phyloP scores from a whole-genome alignment of 208 protist genomes.

The Acanthamoeba triangularis region DNA sequence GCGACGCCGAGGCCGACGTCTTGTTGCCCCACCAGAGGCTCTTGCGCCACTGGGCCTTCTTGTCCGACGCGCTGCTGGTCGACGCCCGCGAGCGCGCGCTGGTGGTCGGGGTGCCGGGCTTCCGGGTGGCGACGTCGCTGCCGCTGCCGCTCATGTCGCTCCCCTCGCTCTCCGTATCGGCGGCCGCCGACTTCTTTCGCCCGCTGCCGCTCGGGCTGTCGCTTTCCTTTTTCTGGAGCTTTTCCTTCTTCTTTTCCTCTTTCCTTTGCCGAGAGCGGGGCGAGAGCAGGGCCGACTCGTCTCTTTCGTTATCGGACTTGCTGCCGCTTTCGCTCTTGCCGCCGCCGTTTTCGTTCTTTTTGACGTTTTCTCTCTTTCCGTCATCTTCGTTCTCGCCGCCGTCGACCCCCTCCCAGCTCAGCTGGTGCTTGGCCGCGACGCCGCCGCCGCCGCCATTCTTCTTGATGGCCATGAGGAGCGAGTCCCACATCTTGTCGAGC shows the following conservation, averaged over 20 bases:
- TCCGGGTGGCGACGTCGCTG: neutral
- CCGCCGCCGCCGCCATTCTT: neutral
- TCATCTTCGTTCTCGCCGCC: neutral
- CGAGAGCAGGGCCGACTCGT: neutral
- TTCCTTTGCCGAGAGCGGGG: neutral
- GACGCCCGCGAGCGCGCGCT: neutral
- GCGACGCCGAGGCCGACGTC: neutral
- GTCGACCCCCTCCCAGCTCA: neutral
- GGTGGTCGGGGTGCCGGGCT: neutral
- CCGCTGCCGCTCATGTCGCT: conserved; percentile 9
- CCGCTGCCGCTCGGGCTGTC: neutral
- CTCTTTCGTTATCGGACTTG: neutral
- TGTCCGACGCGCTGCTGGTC: neutral
- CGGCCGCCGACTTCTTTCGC: neutral
- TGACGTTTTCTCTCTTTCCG: neutral
- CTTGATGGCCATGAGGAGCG: neutral
- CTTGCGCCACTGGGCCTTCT: conserved; percentile 18
- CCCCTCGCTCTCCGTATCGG: neutral
- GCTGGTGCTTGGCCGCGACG: neutral
- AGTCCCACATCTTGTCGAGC: conserved; percentile 38
- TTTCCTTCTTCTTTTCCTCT: neutral
- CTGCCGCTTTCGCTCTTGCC: neutral
- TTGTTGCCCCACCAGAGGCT: neutral
- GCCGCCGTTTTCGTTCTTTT: neutral
- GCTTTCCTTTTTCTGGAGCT: neutral